Evolutionary conservation across 176 grass and related monocot species (phyloP).

Genomic region (Carex kokanica): DNA sequence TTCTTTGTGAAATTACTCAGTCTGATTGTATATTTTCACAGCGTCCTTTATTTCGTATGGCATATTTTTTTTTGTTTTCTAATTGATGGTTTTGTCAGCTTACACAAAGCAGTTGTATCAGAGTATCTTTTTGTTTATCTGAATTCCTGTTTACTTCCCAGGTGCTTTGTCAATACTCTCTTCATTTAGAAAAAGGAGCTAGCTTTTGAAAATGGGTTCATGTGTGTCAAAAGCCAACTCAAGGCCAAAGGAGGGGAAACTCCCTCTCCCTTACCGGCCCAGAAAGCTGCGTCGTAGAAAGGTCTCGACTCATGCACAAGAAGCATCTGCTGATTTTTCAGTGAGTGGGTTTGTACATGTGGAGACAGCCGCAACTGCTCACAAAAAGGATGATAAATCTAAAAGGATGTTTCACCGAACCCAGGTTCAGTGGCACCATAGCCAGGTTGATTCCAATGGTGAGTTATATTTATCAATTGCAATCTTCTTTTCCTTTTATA

Average conservation of each 20-base stretch:
- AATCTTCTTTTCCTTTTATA: not conserved
- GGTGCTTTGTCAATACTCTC: not conserved
- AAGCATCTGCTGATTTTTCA: constrained; percentile 43
- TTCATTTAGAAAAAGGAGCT: not conserved
- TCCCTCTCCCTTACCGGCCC: not conserved
- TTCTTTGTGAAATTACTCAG: not conserved
- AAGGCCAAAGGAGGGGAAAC: not conserved
- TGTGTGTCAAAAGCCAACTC: constrained; percentile 19
- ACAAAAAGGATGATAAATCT: constrained; percentile 44
- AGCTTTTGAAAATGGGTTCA: constrained; percentile 12
- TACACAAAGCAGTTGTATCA: not conserved
- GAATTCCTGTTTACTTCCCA: constrained; percentile 11
- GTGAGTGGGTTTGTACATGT: constrained; percentile 68
- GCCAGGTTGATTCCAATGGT: constrained; percentile 63
- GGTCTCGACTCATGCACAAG: constrained; percentile 2
- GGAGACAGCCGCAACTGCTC: constrained; percentile 42
- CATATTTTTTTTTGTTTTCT: not conserved
- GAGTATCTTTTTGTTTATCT: not conserved
- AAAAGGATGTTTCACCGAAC: constrained; percentile 71
- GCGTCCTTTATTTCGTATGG: not conserved
- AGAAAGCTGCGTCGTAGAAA: not conserved
- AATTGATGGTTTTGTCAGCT: not conserved
- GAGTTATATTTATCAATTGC: constrained; percentile 22
- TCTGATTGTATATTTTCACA: not conserved
- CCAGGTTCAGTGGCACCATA: constrained; percentile 86